These are phyloP conservation scores for Elsinoe batatas DNA, from an alignment of 2,329 filamentous ascomycete genomes.

Conservation along the genomic window DNA sequence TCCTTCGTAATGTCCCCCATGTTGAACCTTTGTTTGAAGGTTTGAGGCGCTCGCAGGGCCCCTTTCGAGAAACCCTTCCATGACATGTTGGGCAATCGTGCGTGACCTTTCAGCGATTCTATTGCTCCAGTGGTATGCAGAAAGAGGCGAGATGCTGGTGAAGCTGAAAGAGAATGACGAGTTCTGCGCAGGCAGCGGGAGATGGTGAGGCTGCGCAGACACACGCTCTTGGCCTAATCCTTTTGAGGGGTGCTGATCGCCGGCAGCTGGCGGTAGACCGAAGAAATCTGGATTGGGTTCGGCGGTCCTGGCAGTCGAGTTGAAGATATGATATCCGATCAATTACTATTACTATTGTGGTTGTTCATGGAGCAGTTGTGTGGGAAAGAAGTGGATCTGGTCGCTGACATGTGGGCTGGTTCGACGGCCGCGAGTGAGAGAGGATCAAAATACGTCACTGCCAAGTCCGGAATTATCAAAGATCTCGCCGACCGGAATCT, in stretches of 20 bases:
- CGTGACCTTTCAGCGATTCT: conserved; percentile 1
- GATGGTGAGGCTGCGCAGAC: conserved; percentile 12
- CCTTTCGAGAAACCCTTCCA: conserved; percentile 94
- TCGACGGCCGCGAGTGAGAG: neutral
- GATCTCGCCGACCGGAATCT: neutral
- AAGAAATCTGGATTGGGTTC: neutral
- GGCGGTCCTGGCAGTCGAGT: neutral
- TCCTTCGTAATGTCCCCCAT: conserved; percentile 94
- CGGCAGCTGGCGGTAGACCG: neutral
- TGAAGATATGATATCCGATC: neutral
- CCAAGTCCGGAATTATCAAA: neutral
- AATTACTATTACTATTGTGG: conserved; percentile 12
- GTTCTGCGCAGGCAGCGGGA: conserved; percentile 5
- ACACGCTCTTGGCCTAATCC: conserved; percentile 4
- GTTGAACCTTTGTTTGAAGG: conserved; percentile 85
- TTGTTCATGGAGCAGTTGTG: neutral
- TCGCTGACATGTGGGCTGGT: conserved; percentile 6
- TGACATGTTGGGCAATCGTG: conserved; percentile 56
- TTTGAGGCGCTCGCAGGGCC: conserved; percentile 79
- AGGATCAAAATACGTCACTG: conserved; percentile 7
- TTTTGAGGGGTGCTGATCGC: neutral
- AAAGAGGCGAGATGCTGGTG: neutral
- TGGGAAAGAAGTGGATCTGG: conserved; percentile 6
- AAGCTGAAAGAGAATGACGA: neutral
- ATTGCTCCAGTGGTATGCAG: neutral